Evolutionary conservation across 177 flowering plant genomes (phyloP), one percentile per base, ranked within the genome.

Genomic region (Tripterygium wilfordii): DNA sequence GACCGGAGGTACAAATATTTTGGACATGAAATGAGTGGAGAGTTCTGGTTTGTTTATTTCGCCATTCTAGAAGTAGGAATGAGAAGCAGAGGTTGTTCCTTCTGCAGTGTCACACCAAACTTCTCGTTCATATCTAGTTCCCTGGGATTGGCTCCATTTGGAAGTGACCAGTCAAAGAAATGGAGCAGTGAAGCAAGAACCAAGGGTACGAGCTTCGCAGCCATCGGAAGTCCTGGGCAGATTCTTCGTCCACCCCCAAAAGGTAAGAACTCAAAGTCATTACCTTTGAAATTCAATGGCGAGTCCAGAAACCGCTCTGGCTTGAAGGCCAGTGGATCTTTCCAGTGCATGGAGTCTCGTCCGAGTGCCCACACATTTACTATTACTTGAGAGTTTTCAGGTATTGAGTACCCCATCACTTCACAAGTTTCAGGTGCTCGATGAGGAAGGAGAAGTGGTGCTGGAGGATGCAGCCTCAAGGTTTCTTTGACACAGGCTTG

Each of bases 171-270:
- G 33, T 60, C 53, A 42, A 60, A 53, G 29, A 15, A 25, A 19
- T 53, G 41, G 12, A 60, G 17, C 30, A 46, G 19, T 4, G 23
- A 37, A 17, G 58, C 64, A 8, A 54, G 10, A 27, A 60, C 25
- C 38, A 47, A 22, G n/a, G 54, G 40, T 25, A 61, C 48, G 8
- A 42, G 48, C 36, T 21, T 42, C 10, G 29, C 45, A 10, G 64
- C 76, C 61, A 74, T 43, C 1, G 69, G 59, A 23, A 70, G 9
- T 2, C 75, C 79, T 3, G 76, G 71, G 54, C 76, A 74, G 5
- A 67, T 59, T 43, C 76, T 64, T 61, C 76, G 59, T 16, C 79
- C 79, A 1, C 62, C 45, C 13, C 76, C 60, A 36, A 75, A 71
- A 0, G 79, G 79, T 12, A 66, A 28, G 25, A 49, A 62, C 48